Percentiles rank a stretch among this genome's conserved stretches.
These are phyloP conservation scores for Mucor racemosus DNA, from an alignment of 371 early-diverging fungal genomes.

Conservation along the genomic window DNA sequence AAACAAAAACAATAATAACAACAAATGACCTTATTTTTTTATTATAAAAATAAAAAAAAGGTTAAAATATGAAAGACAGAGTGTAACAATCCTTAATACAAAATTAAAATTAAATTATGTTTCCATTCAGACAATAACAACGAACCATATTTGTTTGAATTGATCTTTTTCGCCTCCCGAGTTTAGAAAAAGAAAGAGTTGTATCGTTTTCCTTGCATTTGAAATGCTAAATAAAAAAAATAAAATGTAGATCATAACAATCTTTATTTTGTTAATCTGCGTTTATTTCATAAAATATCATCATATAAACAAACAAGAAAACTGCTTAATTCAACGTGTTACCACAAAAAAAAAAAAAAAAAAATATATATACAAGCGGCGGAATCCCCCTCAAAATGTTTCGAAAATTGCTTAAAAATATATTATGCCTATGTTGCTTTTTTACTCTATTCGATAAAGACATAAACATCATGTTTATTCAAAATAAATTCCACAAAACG, in stretches of 20 bases:
- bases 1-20: neutral
- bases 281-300: neutral
- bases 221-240: neutral
- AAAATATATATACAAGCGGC: neutral
- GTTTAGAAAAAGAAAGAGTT: neutral
- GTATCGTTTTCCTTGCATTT: no score
- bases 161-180: neutral
- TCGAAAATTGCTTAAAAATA: neutral
- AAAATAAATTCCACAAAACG: neutral
- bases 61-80: neutral
- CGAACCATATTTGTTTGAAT: neutral
- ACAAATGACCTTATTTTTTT: constrained; percentile 9
- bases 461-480: neutral
- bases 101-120: constrained; percentile 3
- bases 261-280: neutral
- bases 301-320: neutral
- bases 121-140: constrained; percentile 6
- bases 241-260: neutral
- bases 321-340: neutral
- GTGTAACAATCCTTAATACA: constrained; percentile 1
- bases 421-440: neutral
- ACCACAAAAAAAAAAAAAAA: neutral
- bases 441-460: neutral
- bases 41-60: neutral
- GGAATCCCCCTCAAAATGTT: neutral